Base-by-base conservation (phyloP, 176 grass and related monocot genomes). In the Aegilops tauschii region DNA sequence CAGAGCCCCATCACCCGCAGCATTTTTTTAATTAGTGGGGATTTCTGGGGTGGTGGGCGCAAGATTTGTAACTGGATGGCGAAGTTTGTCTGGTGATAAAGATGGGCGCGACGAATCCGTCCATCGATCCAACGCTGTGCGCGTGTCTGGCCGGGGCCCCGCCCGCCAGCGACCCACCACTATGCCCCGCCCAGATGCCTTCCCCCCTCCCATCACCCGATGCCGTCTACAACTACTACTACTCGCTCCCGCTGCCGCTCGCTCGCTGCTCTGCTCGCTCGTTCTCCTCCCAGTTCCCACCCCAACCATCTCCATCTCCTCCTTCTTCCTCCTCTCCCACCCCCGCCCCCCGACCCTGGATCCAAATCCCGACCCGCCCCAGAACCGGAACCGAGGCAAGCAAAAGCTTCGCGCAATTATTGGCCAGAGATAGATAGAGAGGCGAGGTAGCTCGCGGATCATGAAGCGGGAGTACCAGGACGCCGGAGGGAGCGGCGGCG, bases 391-490 rank as follows among this genome's bases (percentile, higher is more conserved):
- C 68, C 87, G 65, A 90, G 90, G 68, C 25, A 52, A 59, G 54
- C 1, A 64, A 89, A 69, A 84, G 79, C 11, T 32, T 32, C 12
- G 18, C 23, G 75, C 62, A 83, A 95, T 90, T 89, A 70, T 73
- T 35, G 62, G 77, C 37, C 1, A 6, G 40, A 42, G 40, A 42
- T 64, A 30, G 63, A 56, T 42, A 58, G 71, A 21, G 82, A 58
- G 82, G 27, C 56, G 40, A 79, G 82, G 17, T 8, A 20, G 52
- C 5, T 20, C 6, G 47, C 30, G 49, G 52, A 56, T 32, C 66
- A 99, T 96, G 97, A 99, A 99, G 87, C 72, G 92, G 23, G 97
- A 96, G 80, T 91, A 90, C 89, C 97, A 85, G 67, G 97, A 94
- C 37, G 63, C 77, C 82, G 79, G 74, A 28, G 90, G 89, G 18